Conservation (phyloP, 1,284 basidiomycete species). For the Pseudozyma sp. region DNA sequence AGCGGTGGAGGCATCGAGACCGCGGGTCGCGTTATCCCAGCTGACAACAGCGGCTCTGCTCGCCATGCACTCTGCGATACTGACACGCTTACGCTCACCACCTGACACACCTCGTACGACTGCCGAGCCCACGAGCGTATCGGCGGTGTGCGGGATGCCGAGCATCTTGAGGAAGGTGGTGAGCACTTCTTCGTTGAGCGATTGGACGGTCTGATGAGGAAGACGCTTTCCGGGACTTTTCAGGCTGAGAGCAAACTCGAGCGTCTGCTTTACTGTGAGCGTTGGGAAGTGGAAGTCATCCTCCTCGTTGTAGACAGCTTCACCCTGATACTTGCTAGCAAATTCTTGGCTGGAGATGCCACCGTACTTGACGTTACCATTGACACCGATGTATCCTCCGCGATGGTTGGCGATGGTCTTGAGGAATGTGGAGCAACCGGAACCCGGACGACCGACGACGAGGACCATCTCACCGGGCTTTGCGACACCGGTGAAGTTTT, state of each 20-base stretch:
- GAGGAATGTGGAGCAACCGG: conserved; percentile 75
- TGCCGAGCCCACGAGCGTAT: conserved; percentile 58
- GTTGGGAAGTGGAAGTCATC: conserved; percentile 57
- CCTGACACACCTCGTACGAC: conserved; percentile 70
- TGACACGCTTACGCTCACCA: conserved; percentile 59
- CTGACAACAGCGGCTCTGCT: conserved; percentile 65
- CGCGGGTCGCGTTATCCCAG: conserved; percentile 70
- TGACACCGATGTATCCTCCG: conserved; percentile 54
- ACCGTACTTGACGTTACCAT: conserved; percentile 67
- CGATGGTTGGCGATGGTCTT: conserved; percentile 74
- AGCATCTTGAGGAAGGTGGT: conserved; percentile 66
- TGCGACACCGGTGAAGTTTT: conserved; percentile 50
- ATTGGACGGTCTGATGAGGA: conserved; percentile 24
- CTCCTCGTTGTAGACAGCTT: conserved; percentile 57
- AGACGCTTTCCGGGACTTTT: conserved; percentile 59
- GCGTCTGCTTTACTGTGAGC: conserved; percentile 56
- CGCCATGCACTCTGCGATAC: conserved; percentile 67
- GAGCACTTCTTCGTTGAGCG: conserved; percentile 46
- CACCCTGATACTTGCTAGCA: conserved; percentile 53
- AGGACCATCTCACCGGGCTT: conserved; percentile 76
- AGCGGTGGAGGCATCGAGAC: conserved; percentile 57
- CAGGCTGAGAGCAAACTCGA: conserved; percentile 56
- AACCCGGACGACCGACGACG: conserved; percentile 73
- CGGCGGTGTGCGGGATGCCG: conserved; percentile 50
- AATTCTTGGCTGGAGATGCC: conserved; percentile 74